Percentiles rank a stretch among this genome's conserved stretches.
Evolutionary conservation across 768 basidiomycete genomes (phyloP).

Genomic region (Lactifluus rugatus): DNA sequence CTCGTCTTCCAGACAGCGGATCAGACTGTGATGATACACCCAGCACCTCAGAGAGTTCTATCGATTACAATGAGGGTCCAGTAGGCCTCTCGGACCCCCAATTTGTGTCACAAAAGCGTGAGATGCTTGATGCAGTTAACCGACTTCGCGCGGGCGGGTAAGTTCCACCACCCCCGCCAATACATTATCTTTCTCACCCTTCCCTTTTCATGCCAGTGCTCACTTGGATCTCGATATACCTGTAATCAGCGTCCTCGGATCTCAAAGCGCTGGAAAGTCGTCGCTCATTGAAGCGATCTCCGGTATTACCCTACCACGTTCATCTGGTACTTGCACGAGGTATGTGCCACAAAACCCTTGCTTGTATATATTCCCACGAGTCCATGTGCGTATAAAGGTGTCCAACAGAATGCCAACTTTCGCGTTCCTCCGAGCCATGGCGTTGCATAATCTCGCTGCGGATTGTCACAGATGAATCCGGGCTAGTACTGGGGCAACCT

Average conservation of each 20-base stretch:
- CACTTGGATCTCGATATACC: slow-evolving; percentile 65
- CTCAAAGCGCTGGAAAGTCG: slow-evolving; percentile 67
- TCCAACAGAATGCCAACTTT: slow-evolving; percentile 31
- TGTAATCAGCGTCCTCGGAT: slow-evolving; percentile 62
- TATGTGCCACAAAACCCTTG: slow-evolving; percentile 20
- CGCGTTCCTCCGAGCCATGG: slow-evolving; percentile 26
- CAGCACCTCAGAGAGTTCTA: too few species aligned
- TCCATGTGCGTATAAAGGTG: slow-evolving; percentile 22
- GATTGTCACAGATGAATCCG: slow-evolving; percentile 24
- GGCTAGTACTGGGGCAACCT: slow-evolving; percentile 28
- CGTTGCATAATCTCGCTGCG: slow-evolving; percentile 28
- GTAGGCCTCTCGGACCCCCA: slow-evolving; percentile 46
- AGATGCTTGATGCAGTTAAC: slow-evolving; percentile 51
- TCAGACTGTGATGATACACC: neutral
- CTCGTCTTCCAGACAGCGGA: neutral
- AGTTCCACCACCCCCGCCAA: slow-evolving; percentile 7
- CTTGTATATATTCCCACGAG: neutral
- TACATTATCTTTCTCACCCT: slow-evolving; percentile 3
- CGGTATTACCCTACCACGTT: slow-evolving; percentile 58
- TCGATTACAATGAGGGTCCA: slow-evolving; percentile 13
- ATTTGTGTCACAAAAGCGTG: slow-evolving; percentile 34
- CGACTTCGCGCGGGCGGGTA: slow-evolving; percentile 55
- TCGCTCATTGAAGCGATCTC: slow-evolving; percentile 73
- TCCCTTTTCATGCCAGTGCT: slow-evolving; percentile 32
- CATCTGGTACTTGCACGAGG: slow-evolving; percentile 72